Conservation (phyloP, 805 yeast genomes). For the Metschnikowia anglica region DNA sequence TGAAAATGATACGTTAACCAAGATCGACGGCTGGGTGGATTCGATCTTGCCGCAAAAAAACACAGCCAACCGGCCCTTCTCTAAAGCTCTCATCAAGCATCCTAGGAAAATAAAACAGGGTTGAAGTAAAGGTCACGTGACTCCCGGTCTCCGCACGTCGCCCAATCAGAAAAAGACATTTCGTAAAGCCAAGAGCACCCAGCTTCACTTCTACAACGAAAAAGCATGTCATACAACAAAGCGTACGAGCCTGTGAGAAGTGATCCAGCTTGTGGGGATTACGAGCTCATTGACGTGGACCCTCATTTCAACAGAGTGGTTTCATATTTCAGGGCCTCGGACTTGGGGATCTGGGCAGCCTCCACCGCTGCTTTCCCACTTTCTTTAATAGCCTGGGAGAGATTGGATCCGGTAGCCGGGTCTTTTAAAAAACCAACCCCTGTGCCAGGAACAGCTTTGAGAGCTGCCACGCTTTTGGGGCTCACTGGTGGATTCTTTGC, state of each 20-base stretch:
- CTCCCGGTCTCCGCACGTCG: constrained; percentile 13
- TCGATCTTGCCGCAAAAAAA: too few species aligned
- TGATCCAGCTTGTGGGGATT: constrained; percentile 28
- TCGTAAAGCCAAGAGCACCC: constrained; percentile 11
- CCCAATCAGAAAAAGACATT: constrained; percentile 40
- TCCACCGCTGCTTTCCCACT: constrained; percentile 44
- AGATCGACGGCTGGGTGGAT: too few species aligned
- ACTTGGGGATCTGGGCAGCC: constrained; percentile 51
- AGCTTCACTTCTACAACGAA: constrained; percentile 4
- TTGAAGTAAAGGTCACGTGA: constrained; percentile 21
- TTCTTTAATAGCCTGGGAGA: constrained; percentile 43
- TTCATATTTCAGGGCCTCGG: constrained; percentile 67
- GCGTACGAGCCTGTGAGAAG: constrained; percentile 42
- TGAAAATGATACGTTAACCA: too few species aligned
- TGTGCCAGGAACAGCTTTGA: constrained; percentile 54
- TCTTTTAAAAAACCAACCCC: constrained; percentile 46
- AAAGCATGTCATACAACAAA: constrained; percentile 39
- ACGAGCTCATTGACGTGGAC: constrained; percentile 67
- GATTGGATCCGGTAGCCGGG: constrained; percentile 42
- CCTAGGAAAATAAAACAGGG: too few species aligned
- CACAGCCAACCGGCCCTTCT: neutral
- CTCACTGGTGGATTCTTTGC: constrained; percentile 69
- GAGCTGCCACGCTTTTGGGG: constrained; percentile 65
- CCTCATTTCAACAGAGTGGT: constrained; percentile 75
- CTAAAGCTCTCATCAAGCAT: too few species aligned